Evolutionary conservation across 345 rosid species (phyloP), one percentile per base, ranked within the genome.

Genomic region (Citropsis articulata): DNA sequence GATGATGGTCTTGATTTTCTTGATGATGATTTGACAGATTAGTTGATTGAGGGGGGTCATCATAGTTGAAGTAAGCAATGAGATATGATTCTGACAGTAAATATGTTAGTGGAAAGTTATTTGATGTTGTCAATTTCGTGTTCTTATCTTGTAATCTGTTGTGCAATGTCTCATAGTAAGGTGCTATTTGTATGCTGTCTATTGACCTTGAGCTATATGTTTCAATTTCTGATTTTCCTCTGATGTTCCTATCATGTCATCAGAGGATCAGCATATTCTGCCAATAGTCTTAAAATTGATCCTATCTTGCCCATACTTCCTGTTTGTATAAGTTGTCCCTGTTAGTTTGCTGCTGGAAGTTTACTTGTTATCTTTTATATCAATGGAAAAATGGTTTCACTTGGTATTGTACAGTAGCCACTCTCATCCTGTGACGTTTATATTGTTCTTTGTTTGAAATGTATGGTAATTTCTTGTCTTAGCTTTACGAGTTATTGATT

Each of bases 1-100:
- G 89, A 90, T n/a, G 93, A 87, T 59, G 87, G 83, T 77, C 85
- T 89, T 57, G 88, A 85, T 82, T 89, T 90, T 81, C 80, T 88
- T 74, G 87, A 86, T 36, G 89, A 87, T 78, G 92, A 84, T 77
- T 80, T 85, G 77, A 87, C 89, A 3, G 88, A 90, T 71, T 87
- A 87, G 78, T 70, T 73, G n/a, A 73, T 69, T 71, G 28, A 13
- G 48, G 71, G 71, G 71, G 69, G 70, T 66, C 73, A 16, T 75
- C 77, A 81, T 48, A 57, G 71, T 73, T 45, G 80, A 76, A 75
- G 85, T 84, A 80, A 84, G 84, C 84, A 50, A 31, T 82, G 82
- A 71, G 81, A 85, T 75, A 30, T 57, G 75, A 53, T 33, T 16
- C 75, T 45, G 53, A 31, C 53, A 69, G 56, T 80, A 63, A 71